phyloP scores from a whole-genome alignment of 768 basidiomycete species.

The Russula sp. region DNA sequence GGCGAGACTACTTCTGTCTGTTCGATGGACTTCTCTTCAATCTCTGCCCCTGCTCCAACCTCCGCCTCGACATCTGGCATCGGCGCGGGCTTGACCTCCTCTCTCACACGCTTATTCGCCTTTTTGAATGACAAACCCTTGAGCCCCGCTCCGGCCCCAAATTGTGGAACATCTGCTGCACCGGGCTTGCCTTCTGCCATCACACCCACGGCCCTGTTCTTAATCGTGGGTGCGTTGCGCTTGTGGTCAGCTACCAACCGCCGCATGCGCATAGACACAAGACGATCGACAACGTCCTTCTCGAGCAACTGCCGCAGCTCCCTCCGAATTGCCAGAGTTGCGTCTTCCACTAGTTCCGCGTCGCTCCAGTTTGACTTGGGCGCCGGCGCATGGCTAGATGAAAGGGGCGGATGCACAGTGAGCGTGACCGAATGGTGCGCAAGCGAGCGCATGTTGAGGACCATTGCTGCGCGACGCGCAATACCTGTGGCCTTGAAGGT shows the following conservation, averaged over 20 bases:
- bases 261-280: conserved; percentile 54
- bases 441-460: conserved; percentile 57
- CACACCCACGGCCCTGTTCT: conserved; percentile 31
- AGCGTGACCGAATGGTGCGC: conserved; percentile 59
- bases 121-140: conserved; percentile 48
- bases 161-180: conserved; percentile 39
- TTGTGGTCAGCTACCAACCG: conserved; percentile 54
- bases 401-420: conserved; percentile 47
- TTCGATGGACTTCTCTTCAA: conserved; percentile 34
- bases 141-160: conserved; percentile 46
- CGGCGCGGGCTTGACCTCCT: conserved; percentile 35
- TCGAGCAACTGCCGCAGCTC: conserved; percentile 57
- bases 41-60: conserved; percentile 34
- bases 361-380: conserved; percentile 50
- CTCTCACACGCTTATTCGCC: conserved; percentile 41
- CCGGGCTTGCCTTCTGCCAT: conserved; percentile 27
- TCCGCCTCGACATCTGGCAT: conserved; percentile 34
- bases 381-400: conserved; percentile 39
- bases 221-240: conserved; percentile 38
- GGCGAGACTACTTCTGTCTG: conserved; percentile 42
- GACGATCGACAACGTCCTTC: conserved; percentile 62
- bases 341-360: conserved; percentile 51
- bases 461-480: conserved; percentile 65
- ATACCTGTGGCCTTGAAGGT: conserved; percentile 64
- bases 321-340: conserved; percentile 52